Conservation (phyloP, 2,329 filamentous ascomycete genomes). For the Thermomyces lanuginosus region DNA sequence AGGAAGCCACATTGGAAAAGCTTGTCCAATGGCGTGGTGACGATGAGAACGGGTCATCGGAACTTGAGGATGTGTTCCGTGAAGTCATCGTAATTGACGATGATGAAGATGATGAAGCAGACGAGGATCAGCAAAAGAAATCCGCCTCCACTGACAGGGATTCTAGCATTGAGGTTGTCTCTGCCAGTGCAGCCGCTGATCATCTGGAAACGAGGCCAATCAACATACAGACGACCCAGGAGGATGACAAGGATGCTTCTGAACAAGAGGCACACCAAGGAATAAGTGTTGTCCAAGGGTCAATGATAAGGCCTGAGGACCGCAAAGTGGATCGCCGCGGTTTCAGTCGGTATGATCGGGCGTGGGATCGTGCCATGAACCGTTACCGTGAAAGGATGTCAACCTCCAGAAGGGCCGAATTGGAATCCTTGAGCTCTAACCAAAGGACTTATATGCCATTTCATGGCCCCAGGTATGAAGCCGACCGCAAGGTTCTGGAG, state of each 20-base stretch:
- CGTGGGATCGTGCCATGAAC: conserved; percentile 30
- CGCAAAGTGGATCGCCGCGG: conserved; percentile 25
- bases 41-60: conserved; percentile 35
- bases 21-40: conserved; percentile 48
- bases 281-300: conserved; percentile 20
- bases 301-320: conserved; percentile 6
- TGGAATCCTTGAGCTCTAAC: too few species aligned
- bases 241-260: conserved; percentile 13
- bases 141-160: conserved; percentile 13
- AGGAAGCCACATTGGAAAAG: conserved; percentile 39
- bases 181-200: conserved; percentile 21
- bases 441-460: too few species aligned
- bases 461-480: too few species aligned
- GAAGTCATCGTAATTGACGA: conserved; percentile 50
- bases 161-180: conserved; percentile 28
- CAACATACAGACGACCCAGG: conserved; percentile 11
- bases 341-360: conserved; percentile 31
- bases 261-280: conserved; percentile 22
- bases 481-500: too few species aligned
- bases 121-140: conserved; percentile 17
- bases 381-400: conserved; percentile 19
- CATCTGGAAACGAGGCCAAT: conserved; percentile 19
- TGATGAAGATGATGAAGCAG: conserved; percentile 34
- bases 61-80: conserved; percentile 45
- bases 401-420: conserved; percentile 2